Evolutionary conservation across 257 asterid genomes (phyloP).

Genomic region (Solanum chaucha): DNA sequence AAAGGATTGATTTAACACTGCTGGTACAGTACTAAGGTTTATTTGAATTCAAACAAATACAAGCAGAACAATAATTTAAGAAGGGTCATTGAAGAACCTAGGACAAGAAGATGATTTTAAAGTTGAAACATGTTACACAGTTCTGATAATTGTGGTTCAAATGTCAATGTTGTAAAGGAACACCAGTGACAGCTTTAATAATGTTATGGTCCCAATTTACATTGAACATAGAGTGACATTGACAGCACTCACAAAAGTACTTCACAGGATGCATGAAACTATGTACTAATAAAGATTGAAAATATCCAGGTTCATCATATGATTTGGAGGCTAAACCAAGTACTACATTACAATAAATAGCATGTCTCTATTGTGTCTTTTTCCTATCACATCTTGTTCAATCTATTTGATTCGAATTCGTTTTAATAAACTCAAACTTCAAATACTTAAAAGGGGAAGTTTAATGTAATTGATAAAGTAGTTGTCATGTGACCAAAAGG

Average conservation of each 20-base stretch:
- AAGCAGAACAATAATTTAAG: neutral
- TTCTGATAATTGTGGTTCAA: neutral
- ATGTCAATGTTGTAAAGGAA: neutral
- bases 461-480: neutral
- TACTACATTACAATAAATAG: neutral
- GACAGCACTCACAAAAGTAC: neutral
- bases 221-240: neutral
- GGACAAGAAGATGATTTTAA: neutral
- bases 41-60: neutral
- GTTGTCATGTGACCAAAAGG: neutral
- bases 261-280: neutral
- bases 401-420: neutral
- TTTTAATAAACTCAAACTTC: neutral
- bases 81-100: neutral
- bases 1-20: neutral
- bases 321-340: neutral
- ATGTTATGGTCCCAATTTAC: constrained; percentile 1
- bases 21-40: neutral
- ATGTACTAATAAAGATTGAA: neutral
- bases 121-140: neutral
- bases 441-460: neutral
- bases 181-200: neutral
- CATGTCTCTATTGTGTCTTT: neutral
- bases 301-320: neutral
- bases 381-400: neutral